Evolutionary conservation across 2,329 filamentous ascomycete species (phyloP), one percentile per base, ranked within the genome.

Genomic region (Neonectria faginata): DNA sequence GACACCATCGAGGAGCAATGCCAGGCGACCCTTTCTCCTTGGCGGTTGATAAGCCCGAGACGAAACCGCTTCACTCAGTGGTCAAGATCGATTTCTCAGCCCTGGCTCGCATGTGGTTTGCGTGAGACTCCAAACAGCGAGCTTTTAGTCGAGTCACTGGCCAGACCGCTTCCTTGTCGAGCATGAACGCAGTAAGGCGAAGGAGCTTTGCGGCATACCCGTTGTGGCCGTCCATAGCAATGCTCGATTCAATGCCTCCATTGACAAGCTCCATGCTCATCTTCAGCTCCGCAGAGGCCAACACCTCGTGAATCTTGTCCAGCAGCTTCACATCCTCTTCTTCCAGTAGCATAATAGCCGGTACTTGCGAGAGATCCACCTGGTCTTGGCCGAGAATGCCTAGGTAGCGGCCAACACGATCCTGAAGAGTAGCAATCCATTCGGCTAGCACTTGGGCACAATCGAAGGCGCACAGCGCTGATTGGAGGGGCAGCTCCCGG

Each of bases 401-500:
- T 6, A 98, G 79, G 73, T 96, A 97, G 5, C 89, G 89, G 0
- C 95, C 95, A n/a, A 97, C 92, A 9, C 96, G 91, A 74, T 97
- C 94, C 78, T 99, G 96, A 3, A 98, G 88, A 1, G 94, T 96
- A 5, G 92, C 92, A 44, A 96, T 88, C 95, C 95, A 99, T 79
- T 98, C 95, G 0, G 93, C 93, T 33, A 99, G 86, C 1, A 98
- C 93, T 75, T 97, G 94, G 2, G 93, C 92, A 75, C 95, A 98
- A 75, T 98, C 95, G 73, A 97, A 97, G 5, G 92, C 90, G 78
- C 95, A 97, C 84, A 98, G 90, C 1, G 94, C 93, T 14, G 92
- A 94, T 76, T 97, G 95, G 42, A 97, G 87, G 0, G 96, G 94
- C 12, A 98, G 84, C 75, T 97, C 94, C 48, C 93, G 87, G 57